These are phyloP conservation scores for Entelexis sorbosivorans DNA, from an alignment of 1,139 yeast genomes.

Conservation along the genomic window DNA sequence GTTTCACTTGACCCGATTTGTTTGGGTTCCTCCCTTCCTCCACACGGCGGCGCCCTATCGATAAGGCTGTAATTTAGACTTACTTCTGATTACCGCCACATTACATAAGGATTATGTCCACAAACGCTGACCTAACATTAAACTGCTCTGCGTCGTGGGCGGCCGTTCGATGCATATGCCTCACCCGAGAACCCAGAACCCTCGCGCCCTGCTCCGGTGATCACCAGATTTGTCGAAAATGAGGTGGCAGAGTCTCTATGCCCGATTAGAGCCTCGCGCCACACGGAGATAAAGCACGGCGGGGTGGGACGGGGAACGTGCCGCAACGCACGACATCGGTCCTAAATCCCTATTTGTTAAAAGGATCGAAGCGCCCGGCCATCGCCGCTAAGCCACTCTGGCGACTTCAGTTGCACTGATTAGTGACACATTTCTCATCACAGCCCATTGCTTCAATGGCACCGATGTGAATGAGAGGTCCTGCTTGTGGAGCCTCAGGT, in stretches of 20 bases:
- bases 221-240: not conserved
- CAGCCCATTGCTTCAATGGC: not conserved
- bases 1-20: too few species aligned
- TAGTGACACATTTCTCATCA: not conserved
- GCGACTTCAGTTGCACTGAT: not conserved
- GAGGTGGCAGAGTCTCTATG: not conserved
- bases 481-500: not conserved
- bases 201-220: not conserved
- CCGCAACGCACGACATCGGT: not conserved
- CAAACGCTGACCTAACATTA: not conserved
- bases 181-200: not conserved
- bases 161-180: not conserved
- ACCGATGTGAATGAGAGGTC: not conserved
- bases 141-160: not conserved
- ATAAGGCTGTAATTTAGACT: too few species aligned
- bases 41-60: too few species aligned
- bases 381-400: not conserved
- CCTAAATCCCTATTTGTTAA: not conserved
- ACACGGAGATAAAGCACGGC: not conserved
- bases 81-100: too few species aligned
- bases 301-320: not conserved
- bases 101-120: too few species aligned
- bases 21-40: too few species aligned
- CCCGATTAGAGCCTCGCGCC: not conserved
- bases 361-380: not conserved